Evolutionary conservation across 225 moss, liverwort and hornwort genomes (phyloP).

Genomic region (Pseudoscleropodium purum): DNA sequence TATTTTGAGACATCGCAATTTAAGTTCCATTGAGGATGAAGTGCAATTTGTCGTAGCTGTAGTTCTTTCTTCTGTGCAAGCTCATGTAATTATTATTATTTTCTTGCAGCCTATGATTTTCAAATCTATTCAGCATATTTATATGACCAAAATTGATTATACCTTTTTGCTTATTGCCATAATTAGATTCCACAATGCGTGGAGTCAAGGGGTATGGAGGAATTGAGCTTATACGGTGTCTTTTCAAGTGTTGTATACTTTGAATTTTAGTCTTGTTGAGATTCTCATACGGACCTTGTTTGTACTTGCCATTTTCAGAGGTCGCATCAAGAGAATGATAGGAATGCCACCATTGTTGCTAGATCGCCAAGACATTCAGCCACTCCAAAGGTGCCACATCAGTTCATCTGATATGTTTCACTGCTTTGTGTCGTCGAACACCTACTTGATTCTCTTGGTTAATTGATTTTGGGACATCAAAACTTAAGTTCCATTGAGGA

Average conservation of each 20-base stretch:
- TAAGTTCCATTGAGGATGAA: slow-evolving; percentile 5
- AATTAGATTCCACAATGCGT: slow-evolving; percentile 14
- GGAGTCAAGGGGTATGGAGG: slow-evolving; percentile 38
- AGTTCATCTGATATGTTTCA: not conserved
- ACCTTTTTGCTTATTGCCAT: not conserved
- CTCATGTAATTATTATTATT: not conserved
- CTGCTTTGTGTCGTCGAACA: not conserved
- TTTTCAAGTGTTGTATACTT: slow-evolving; percentile 25
- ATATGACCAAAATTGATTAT: not conserved
- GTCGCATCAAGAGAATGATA: slow-evolving; percentile 84
- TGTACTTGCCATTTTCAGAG: slow-evolving; percentile 23
- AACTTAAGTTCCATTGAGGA: not conserved
- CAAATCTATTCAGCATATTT: too few species aligned
- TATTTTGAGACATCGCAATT: not conserved
- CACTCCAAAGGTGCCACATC: slow-evolving; percentile 37
- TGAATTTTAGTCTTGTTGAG: not conserved
- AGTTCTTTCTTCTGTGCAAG: not conserved
- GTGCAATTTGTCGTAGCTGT: not conserved
- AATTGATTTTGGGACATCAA: not conserved
- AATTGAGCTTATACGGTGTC: slow-evolving; percentile 30
- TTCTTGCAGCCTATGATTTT: not conserved
- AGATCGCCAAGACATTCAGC: slow-evolving; percentile 36
- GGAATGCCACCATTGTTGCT: slow-evolving; percentile 23
- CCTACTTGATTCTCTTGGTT: not conserved
- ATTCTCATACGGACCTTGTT: not conserved